phyloP scores from a whole-genome alignment of 139 green algal genomes.

The Volvox reticuliferus region DNA sequence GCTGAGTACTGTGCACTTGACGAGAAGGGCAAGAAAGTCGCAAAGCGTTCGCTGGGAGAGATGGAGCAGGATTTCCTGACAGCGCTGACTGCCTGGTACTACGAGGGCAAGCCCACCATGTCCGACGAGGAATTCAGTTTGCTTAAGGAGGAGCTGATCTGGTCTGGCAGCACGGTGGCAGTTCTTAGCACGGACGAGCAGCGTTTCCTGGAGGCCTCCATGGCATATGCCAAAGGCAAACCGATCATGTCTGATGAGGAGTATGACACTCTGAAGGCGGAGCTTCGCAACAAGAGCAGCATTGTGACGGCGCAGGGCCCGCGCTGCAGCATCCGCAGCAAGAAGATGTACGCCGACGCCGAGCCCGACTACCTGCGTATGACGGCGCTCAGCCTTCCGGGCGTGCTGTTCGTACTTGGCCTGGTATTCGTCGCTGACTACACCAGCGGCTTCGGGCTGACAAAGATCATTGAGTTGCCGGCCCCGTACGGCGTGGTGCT shows the following conservation, averaged over 20 bases:
- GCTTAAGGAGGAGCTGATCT: slow-evolving; percentile 92
- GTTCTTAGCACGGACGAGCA: slow-evolving; percentile 81
- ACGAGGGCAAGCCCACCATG: slow-evolving; percentile 81
- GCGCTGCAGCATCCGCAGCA: slow-evolving; percentile 71
- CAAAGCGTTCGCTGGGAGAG: slow-evolving; percentile 77
- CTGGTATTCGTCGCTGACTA: slow-evolving; percentile 87
- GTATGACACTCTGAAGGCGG: slow-evolving; percentile 84
- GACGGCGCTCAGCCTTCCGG: slow-evolving; percentile 89
- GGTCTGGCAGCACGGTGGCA: slow-evolving; percentile 84
- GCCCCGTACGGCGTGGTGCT: slow-evolving; percentile 84
- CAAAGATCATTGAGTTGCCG: slow-evolving; percentile 82
- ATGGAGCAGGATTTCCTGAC: slow-evolving; percentile 91
- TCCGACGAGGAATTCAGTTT: slow-evolving; percentile 88
- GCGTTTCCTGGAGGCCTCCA: slow-evolving; percentile 88
- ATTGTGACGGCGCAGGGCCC: slow-evolving; percentile 63
- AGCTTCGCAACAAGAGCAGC: slow-evolving; percentile 74
- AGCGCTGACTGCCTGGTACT: slow-evolving; percentile 75
- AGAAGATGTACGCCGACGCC: slow-evolving; percentile 84
- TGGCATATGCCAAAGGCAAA: slow-evolving; percentile 76
- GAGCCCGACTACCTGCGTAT: slow-evolving; percentile 87
- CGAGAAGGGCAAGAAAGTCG: slow-evolving; percentile 56
- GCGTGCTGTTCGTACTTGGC: slow-evolving; percentile 79
- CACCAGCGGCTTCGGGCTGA: slow-evolving; percentile 89
- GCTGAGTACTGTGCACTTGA: slow-evolving; percentile 71
- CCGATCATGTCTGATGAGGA: slow-evolving; percentile 88